Percentiles rank a stretch among this genome's conserved stretches.
These are phyloP conservation scores for Sapria himalayana DNA, from an alignment of 345 rosid genomes.

Conservation along the genomic window DNA sequence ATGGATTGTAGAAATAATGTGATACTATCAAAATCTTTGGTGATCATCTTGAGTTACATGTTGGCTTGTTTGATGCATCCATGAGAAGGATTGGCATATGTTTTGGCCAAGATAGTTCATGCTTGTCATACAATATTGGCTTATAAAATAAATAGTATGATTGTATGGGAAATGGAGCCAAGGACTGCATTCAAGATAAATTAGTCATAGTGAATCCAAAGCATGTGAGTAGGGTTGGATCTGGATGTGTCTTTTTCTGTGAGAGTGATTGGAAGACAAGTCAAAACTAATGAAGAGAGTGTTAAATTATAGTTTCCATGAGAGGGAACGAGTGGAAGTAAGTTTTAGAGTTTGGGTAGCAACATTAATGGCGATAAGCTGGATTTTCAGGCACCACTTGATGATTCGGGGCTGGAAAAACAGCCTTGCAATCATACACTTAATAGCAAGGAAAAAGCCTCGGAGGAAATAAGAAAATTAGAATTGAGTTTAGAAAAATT, in stretches of 20 bases:
- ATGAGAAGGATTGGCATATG: background rate
- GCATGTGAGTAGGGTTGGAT: background rate
- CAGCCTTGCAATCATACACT: too few relatives aligned
- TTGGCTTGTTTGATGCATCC: background rate
- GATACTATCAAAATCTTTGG: background rate
- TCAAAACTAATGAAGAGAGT: background rate
- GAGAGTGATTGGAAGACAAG: background rate
- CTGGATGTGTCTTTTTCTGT: background rate
- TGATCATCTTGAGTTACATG: background rate
- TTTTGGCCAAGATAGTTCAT: background rate
- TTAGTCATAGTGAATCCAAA: background rate
- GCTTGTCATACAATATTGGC: background rate
- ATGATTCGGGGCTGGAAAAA: too few relatives aligned
- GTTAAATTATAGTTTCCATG: background rate
- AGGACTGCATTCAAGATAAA: background rate
- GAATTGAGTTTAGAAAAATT: too few relatives aligned
- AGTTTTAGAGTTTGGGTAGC: background rate
- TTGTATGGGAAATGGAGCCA: background rate
- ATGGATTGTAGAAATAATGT: background rate
- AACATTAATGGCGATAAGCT: background rate
- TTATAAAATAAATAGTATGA: background rate
- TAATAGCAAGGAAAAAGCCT: too few relatives aligned
- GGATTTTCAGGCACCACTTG: too few relatives aligned
- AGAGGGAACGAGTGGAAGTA: background rate
- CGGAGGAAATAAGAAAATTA: too few relatives aligned